Percentiles rank a stretch among this genome's conserved stretches.
Conservation (phyloP, 108 stramenopile genomes). For the Chaetoceros tenuissimus region DNA sequence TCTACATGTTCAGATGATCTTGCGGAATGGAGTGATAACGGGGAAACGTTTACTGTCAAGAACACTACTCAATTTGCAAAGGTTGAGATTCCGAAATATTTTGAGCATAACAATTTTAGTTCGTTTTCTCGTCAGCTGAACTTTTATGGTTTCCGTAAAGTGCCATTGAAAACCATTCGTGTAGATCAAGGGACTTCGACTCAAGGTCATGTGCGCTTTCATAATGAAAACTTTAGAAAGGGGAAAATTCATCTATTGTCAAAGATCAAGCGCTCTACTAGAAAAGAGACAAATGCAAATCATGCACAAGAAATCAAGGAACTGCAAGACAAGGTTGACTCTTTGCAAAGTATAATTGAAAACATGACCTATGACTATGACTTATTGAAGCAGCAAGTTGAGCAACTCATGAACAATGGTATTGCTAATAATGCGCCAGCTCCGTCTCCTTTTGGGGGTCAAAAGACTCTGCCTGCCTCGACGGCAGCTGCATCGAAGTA, state of each 20-base stretch:
- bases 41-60: slow-evolving; percentile 82
- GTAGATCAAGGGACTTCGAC: slow-evolving; percentile 73
- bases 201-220: slow-evolving; percentile 81
- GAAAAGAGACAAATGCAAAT: slow-evolving; percentile 42
- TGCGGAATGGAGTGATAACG: slow-evolving; percentile 46
- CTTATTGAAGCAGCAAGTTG: not conserved
- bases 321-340: slow-evolving; percentile 42
- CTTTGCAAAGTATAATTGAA: slow-evolving; percentile 39
- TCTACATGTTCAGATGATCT: not conserved
- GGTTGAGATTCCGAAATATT: slow-evolving; percentile 72
- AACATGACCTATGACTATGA: slow-evolving; percentile 29
- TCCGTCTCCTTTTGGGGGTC: not conserved
- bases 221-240: slow-evolving; percentile 81
- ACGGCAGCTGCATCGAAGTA: not conserved
- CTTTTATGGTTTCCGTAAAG: slow-evolving; percentile 79
- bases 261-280: slow-evolving; percentile 75
- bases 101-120: slow-evolving; percentile 80
- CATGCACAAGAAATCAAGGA: slow-evolving; percentile 46
- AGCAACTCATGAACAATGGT: not conserved
- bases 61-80: slow-evolving; percentile 64
- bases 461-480: too few species aligned
- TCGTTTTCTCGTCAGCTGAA: slow-evolving; percentile 53
- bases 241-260: slow-evolving; percentile 68
- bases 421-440: not conserved
- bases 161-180: slow-evolving; percentile 80